These are phyloP conservation scores for Petunia hybrid DNA, from an alignment of 305 asterid genomes.

Conservation along the genomic window DNA sequence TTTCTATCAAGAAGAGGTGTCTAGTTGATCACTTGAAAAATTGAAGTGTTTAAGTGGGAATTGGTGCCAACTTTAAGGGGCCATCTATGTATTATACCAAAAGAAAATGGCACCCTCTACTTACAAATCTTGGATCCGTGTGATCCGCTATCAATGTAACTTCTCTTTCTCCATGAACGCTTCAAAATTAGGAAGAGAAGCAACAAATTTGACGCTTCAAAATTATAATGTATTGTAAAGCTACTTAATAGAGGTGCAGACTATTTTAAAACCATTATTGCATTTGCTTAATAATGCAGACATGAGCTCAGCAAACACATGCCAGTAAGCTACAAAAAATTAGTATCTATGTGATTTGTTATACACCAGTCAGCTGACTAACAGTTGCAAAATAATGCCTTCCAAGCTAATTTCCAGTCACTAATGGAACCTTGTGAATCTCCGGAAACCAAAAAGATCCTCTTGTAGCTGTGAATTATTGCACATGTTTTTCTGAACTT, in stretches of 20 bases:
- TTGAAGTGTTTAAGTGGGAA: too few relatives aligned
- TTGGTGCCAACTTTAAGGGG: too few relatives aligned
- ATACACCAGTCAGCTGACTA: neutral
- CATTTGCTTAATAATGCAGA: neutral
- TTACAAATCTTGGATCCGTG: too few relatives aligned
- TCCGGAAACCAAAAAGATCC: slow-evolving; percentile 12
- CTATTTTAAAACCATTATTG: slow-evolving; percentile 15
- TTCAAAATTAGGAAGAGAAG: slow-evolving; percentile 13
- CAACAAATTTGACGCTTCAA: neutral
- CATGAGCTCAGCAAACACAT: slow-evolving; percentile 1
- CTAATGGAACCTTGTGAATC: neutral
- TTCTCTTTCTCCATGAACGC: too few relatives aligned
- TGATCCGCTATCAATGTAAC: too few relatives aligned
- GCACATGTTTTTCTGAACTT: neutral
- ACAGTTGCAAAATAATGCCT: slow-evolving; percentile 6
- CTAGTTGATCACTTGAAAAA: too few relatives aligned
- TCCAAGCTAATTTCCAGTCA: slow-evolving; percentile 21
- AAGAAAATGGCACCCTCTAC: too few relatives aligned
- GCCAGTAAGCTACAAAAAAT: slow-evolving; percentile 11
- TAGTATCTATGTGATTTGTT: neutral
- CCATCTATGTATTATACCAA: too few relatives aligned
- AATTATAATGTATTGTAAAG: neutral
- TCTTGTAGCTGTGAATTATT: slow-evolving; percentile 14
- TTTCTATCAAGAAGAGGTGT: too few relatives aligned
- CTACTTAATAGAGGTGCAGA: neutral